These are phyloP conservation scores for Thuja plicata DNA, from an alignment of 83 land plant genomes.

Conservation along the genomic window DNA sequence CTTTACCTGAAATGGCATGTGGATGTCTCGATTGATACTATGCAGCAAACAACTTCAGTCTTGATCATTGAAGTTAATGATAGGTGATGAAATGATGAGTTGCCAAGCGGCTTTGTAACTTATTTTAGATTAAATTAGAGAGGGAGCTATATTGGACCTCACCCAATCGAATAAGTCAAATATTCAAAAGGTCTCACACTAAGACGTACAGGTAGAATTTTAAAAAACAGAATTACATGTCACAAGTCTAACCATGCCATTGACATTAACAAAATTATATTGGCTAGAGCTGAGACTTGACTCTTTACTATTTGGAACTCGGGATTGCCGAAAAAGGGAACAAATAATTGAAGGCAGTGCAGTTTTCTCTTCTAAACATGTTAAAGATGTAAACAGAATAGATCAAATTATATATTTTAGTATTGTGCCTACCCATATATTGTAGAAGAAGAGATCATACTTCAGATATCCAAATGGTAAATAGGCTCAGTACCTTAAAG, in stretches of 20 bases:
- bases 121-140: too few species aligned
- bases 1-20: too few species aligned
- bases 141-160: too few species aligned
- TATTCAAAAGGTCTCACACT: too few species aligned
- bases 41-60: too few species aligned
- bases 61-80: too few species aligned
- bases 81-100: too few species aligned
- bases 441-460: background rate
- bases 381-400: background rate
- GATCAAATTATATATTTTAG: background rate
- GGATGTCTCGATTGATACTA: too few species aligned
- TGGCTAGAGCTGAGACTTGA: background rate
- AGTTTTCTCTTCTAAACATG: background rate
- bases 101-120: too few species aligned
- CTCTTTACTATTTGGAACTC: background rate
- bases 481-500: conserved; percentile 34
- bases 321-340: background rate
- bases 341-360: background rate
- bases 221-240: background rate
- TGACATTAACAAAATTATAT: background rate
- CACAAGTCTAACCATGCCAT: background rate
- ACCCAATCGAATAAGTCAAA: too few species aligned
- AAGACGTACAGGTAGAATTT: too few species aligned
- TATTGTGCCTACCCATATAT: background rate
- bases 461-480: background rate